A percentile compares a stretch with the other conserved stretches of the same genome.
Evolutionary conservation across 1,284 basidiomycete genomes (phyloP).

Genomic region (Malassezia sp.): DNA sequence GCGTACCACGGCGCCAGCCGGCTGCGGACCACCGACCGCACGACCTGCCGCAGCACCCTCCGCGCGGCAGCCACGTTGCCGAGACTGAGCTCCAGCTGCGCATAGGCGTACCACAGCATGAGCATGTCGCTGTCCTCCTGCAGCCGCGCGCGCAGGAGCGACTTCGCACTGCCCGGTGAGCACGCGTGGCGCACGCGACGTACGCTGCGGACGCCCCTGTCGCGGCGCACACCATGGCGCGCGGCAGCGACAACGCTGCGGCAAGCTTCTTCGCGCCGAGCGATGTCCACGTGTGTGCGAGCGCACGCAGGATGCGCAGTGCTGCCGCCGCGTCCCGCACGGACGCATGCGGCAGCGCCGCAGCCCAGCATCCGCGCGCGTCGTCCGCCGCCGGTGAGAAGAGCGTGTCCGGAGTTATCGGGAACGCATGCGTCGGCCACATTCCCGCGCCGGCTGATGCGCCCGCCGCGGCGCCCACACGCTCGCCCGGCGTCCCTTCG

Average conservation of each 20-base stretch:
- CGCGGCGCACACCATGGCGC: slow-evolving; percentile 4
- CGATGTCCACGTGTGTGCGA: background rate
- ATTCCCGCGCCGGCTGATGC: background rate
- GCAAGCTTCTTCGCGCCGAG: background rate
- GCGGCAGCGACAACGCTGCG: background rate
- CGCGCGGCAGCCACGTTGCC: slow-evolving; percentile 2
- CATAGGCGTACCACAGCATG: slow-evolving; percentile 12
- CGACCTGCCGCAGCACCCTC: slow-evolving; percentile 1
- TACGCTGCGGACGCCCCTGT: background rate
- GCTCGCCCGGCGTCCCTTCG: too few species aligned
- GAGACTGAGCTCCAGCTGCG: slow-evolving; percentile 5
- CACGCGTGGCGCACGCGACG: background rate
- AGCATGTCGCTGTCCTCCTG: background rate
- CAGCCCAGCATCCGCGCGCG: slow-evolving; percentile 8
- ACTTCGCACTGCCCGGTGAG: background rate
- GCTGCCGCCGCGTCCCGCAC: background rate
- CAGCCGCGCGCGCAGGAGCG: slow-evolving; percentile 1
- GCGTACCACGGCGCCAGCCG: background rate
- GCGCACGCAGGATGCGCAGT: background rate
- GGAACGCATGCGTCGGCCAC: background rate
- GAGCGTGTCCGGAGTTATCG: background rate
- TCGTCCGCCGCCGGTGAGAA: background rate
- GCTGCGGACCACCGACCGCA: background rate
- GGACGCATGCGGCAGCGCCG: background rate
- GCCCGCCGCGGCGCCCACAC: too few species aligned